Evolutionary conservation across 345 rosid genomes (phyloP).

Genomic region (Odontarrhena argentea): DNA sequence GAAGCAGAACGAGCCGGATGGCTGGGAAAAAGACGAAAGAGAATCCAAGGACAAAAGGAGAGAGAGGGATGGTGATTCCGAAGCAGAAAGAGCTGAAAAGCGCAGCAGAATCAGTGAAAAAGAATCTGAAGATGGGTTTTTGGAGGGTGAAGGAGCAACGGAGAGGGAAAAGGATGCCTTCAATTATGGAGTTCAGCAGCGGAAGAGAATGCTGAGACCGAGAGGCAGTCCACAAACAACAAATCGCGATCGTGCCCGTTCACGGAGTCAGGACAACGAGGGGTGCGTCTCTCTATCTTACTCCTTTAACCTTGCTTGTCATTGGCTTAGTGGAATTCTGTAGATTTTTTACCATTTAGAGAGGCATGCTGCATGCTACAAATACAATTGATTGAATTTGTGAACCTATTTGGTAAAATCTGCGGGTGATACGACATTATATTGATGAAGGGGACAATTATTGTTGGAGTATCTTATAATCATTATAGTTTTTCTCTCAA

Average conservation of each 20-base stretch:
- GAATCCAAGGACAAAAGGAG: conserved; percentile 82
- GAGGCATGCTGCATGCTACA: conserved; percentile 19
- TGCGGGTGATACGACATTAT: not conserved
- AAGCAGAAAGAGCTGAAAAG: conserved; percentile 88
- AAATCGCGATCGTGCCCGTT: conserved; percentile 66
- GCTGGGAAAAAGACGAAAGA: conserved; percentile 67
- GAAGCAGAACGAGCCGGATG: conserved; percentile 73
- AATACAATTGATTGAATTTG: conserved; percentile 12
- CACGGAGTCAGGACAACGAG: conserved; percentile 80
- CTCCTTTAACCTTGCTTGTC: conserved; percentile 31
- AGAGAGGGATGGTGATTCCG: conserved; percentile 75
- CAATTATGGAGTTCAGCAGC: conserved; percentile 87
- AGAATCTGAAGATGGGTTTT: conserved; percentile 86
- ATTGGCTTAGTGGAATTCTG: conserved; percentile 23
- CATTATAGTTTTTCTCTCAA: conserved; percentile 27
- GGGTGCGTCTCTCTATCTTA: conserved; percentile 59
- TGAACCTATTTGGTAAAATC: conserved; percentile 30
- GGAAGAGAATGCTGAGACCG: conserved; percentile 93
- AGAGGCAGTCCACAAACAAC: conserved; percentile 87
- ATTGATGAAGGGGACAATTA: conserved; percentile 11
- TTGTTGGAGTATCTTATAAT: conserved; percentile 18
- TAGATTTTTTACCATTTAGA: conserved; percentile 24
- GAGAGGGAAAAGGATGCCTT: conserved; percentile 88
- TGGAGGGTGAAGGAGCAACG: conserved; percentile 73
- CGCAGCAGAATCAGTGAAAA: conserved; percentile 65